Percentiles rank a stretch among this genome's conserved stretches.
Conservation (phyloP, 768 basidiomycete species). For the Gymnopilus dilepis region DNA sequence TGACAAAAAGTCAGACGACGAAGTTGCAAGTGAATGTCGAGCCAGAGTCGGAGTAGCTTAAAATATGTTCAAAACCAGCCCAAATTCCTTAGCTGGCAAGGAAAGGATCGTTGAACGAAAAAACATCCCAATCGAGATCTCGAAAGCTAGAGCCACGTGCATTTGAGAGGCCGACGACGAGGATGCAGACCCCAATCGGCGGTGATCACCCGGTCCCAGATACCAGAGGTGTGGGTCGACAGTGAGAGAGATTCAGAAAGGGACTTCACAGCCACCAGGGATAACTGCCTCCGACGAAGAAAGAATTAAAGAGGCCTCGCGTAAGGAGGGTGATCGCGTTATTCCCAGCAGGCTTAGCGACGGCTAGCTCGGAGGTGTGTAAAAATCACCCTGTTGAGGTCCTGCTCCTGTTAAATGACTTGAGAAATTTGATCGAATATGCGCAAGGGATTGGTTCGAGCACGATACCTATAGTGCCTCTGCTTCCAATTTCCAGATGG, state of each 20-base stretch:
- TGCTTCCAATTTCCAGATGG: constrained; percentile 14
- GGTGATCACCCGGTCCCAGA: constrained; percentile 20
- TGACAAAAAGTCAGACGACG: constrained; percentile 25
- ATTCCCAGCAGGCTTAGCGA: constrained; percentile 13
- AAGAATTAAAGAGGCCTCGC: constrained; percentile 9
- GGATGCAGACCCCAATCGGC: constrained; percentile 26
- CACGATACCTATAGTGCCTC: neutral
- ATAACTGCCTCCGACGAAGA: constrained; percentile 14
- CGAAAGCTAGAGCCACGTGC: constrained; percentile 28
- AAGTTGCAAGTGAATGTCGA: constrained; percentile 16
- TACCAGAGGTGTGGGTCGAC: constrained; percentile 16
- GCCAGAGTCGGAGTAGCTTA: constrained; percentile 18
- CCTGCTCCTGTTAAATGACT: neutral
- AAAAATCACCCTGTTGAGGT: neutral
- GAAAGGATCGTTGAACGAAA: constrained; percentile 11
- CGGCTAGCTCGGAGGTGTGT: constrained; percentile 8
- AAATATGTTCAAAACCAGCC: constrained; percentile 19
- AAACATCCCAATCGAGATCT: constrained; percentile 20
- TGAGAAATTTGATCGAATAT: constrained; percentile 11
- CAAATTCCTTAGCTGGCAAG: constrained; percentile 16
- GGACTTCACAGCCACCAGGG: constrained; percentile 21
- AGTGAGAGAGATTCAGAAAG: constrained; percentile 24
- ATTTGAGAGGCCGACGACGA: constrained; percentile 29
- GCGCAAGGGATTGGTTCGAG: neutral
- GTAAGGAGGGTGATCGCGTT: constrained; percentile 11